These are phyloP conservation scores for Fusarium duplospermum DNA, from an alignment of 2,329 filamentous ascomycete species.

Conservation along the genomic window DNA sequence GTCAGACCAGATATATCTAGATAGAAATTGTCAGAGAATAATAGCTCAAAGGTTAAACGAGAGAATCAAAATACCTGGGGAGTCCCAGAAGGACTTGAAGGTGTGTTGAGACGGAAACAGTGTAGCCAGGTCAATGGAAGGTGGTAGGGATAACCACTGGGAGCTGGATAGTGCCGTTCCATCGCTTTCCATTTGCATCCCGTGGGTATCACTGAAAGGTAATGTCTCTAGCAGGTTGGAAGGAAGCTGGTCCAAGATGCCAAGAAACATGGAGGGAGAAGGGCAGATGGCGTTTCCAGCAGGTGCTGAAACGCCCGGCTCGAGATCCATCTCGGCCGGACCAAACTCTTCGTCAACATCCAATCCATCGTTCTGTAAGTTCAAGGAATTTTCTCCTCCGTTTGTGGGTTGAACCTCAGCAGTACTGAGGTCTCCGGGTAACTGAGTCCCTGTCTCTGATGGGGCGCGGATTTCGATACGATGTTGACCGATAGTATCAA, in stretches of 20 bases:
- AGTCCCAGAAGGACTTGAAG: neutral
- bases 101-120: neutral
- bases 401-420: neutral
- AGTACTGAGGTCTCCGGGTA: neutral
- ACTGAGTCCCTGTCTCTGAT: neutral
- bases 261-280: neutral
- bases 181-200: neutral
- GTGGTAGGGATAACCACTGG: neutral
- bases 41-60: fast-evolving
- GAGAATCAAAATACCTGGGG: neutral
- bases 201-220: neutral
- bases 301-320: neutral
- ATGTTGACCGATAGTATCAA: neutral
- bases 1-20: neutral
- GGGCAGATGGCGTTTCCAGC: neutral
- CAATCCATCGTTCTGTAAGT: neutral
- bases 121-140: neutral
- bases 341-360: neutral
- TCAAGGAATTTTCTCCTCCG: neutral
- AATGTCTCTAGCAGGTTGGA: neutral
- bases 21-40: neutral
- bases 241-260: neutral
- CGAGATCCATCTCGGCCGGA: neutral
- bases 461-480: neutral
- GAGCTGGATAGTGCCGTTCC: neutral